These are phyloP conservation scores for Dothidotthia symphoricarpi DNA, from an alignment of 2,329 filamentous ascomycete genomes.

Conservation along the genomic window DNA sequence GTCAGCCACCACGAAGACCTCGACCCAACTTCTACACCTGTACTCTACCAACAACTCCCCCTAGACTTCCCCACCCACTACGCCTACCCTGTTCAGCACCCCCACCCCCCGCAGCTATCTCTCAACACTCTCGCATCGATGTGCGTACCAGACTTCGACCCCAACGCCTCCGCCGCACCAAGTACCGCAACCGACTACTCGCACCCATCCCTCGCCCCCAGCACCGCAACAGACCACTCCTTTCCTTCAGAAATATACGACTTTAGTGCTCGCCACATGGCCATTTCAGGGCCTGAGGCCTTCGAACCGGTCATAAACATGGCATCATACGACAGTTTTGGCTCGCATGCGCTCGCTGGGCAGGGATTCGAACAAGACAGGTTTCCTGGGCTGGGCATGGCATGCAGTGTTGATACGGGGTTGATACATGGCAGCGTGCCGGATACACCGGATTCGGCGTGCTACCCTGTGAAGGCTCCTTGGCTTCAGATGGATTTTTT, in stretches of 20 bases:
- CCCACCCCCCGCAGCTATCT: conserved; percentile 24
- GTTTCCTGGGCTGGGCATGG: conserved; percentile 14
- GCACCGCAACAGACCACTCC: conserved; percentile 29
- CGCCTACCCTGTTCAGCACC: conserved; percentile 15
- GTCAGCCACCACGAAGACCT: conserved; percentile 1
- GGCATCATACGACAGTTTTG: conserved; percentile 18
- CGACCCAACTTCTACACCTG: conserved; percentile 1
- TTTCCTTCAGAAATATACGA: conserved; percentile 39
- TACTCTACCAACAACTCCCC: conserved; percentile 18
- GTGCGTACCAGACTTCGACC: conserved; percentile 22
- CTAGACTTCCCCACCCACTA: conserved; percentile 16
- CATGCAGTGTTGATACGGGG: conserved; percentile 13
- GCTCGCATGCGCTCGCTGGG: conserved; percentile 15
- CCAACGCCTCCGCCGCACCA: conserved; percentile 21
- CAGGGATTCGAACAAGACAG: conserved; percentile 16
- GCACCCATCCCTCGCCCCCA: conserved; percentile 18
- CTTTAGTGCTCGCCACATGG: conserved; percentile 43
- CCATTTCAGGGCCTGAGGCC: conserved; percentile 25
- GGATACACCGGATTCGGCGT: conserved; percentile 7
- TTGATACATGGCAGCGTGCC: conserved; percentile 12
- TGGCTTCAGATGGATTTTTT: conserved; percentile 9
- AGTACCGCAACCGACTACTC: conserved; percentile 29
- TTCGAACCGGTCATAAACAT: conserved; percentile 39
- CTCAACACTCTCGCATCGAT: conserved; percentile 24
- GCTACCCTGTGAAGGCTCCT: conserved; percentile 24